phyloP scores from a whole-genome alignment of 2,329 filamentous ascomycete species.

The Helotiales sp. region DNA sequence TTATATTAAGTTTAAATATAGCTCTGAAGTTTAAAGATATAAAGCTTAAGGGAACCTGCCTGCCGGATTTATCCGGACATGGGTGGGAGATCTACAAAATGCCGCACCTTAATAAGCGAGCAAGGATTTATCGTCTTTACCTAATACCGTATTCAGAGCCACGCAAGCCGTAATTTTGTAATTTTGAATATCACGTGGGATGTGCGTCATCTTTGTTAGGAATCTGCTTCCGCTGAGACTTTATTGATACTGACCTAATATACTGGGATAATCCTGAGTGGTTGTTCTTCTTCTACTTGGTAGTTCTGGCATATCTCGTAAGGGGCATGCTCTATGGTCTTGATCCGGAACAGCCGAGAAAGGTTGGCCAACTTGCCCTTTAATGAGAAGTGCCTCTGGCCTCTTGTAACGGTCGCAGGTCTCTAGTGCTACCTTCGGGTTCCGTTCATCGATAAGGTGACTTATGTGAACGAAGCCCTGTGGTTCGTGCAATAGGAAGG shows the following conservation, averaged over 20 bases:
- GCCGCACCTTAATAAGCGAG: constrained; percentile 20
- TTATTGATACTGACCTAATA: too few species aligned
- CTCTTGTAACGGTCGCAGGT: constrained; percentile 19
- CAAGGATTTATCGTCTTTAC: constrained; percentile 10
- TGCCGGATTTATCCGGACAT: constrained; percentile 21
- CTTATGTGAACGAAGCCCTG: constrained; percentile 13
- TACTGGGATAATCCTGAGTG: too few species aligned
- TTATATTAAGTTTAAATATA: constrained; percentile 9
- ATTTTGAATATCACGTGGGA: too few species aligned
- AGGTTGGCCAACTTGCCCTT: constrained; percentile 7
- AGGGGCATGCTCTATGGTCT: too few species aligned
- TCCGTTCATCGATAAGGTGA: constrained; percentile 17
- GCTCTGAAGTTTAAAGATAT: constrained; percentile 5
- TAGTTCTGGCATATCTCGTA: too few species aligned
- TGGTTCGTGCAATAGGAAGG: constrained; percentile 12
- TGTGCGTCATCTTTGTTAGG: too few species aligned
- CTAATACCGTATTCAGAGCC: constrained; percentile 14
- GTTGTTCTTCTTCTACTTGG: too few species aligned
- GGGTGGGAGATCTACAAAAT: constrained; percentile 17
- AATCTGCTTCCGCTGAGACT: too few species aligned
- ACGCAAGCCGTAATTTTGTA: too few species aligned
- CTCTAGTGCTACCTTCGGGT: constrained; percentile 19
- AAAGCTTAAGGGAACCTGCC: constrained; percentile 14
- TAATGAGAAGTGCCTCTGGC: constrained; percentile 14
- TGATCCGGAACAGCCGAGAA: background rate